phyloP scores from a whole-genome alignment of 2,329 filamentous ascomycete genomes.

The Mariannaea elegans region DNA sequence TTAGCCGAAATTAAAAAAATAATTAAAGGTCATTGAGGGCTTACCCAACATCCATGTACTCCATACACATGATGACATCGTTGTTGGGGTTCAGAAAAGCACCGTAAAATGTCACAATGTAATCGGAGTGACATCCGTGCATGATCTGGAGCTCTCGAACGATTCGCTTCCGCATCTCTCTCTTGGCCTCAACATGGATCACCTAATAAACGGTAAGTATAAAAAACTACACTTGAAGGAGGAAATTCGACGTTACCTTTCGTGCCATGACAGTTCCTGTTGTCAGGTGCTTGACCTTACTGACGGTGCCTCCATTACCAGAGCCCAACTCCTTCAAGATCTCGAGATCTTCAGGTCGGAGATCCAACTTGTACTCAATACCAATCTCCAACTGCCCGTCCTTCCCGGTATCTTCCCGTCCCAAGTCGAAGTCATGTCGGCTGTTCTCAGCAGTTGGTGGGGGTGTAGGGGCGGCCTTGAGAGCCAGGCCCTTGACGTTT shows the following conservation, averaged over 20 bases:
- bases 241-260: constrained; percentile 70
- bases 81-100: constrained; percentile 96
- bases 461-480: constrained; percentile 80
- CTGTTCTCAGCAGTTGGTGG: constrained; percentile 77
- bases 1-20: constrained; percentile 12
- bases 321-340: constrained; percentile 94
- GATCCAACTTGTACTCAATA: constrained; percentile 93
- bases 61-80: constrained; percentile 99
- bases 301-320: constrained; percentile 97
- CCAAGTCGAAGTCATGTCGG: constrained; percentile 66
- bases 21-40: constrained; percentile 44
- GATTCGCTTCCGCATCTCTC: constrained; percentile 95
- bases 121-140: constrained; percentile 95
- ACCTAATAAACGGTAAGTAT: constrained; percentile 64
- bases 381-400: constrained; percentile 85
- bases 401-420: constrained; percentile 66
- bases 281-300: constrained; percentile 94
- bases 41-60: constrained; percentile 99
- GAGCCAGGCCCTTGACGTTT: constrained; percentile 95
- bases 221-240: neutral
- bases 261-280: constrained; percentile 97
- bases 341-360: constrained; percentile 90
- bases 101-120: constrained; percentile 98
- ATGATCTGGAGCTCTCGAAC: constrained; percentile 98
- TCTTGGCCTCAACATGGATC: constrained; percentile 98